Conservation (phyloP, 2,329 filamentous ascomycete species). For the Hymenoscyphus infarciens region DNA sequence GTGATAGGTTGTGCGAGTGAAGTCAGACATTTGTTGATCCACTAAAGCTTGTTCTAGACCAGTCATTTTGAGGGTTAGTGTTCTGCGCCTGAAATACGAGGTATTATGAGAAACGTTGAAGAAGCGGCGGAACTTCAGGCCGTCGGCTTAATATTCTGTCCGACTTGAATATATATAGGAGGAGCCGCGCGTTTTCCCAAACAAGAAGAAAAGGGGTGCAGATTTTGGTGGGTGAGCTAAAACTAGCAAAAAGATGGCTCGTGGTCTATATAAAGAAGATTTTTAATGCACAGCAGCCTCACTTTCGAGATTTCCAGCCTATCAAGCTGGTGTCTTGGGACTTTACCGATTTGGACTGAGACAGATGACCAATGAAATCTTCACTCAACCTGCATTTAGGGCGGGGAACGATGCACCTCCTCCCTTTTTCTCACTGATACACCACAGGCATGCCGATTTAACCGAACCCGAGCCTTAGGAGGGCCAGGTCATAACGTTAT, state of each 20-base stretch:
- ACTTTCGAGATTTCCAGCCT: background rate
- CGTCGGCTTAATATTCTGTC: conserved; percentile 9
- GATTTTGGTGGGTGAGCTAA: background rate
- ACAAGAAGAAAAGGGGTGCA: too few species aligned
- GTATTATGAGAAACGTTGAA: background rate
- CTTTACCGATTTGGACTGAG: too few species aligned
- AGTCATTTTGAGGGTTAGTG: background rate
- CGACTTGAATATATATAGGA: background rate
- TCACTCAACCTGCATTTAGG: background rate
- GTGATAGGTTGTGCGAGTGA: background rate
- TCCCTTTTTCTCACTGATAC: background rate
- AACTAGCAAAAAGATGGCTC: background rate
- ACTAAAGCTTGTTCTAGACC: background rate
- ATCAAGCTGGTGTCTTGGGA: too few species aligned
- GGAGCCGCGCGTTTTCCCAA: background rate
- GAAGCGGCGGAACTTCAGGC: conserved; percentile 1
- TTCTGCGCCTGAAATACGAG: background rate
- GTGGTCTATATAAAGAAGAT: background rate
- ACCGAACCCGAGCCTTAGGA: too few species aligned
- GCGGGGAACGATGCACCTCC: background rate
- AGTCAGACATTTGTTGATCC: background rate
- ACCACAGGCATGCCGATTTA: too few species aligned
- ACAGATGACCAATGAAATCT: too few species aligned
- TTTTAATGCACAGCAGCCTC: background rate
- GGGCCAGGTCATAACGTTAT: too few species aligned